phyloP scores from a whole-genome alignment of 2,329 filamentous ascomycete genomes.

The Pseudonectria foliicola region DNA sequence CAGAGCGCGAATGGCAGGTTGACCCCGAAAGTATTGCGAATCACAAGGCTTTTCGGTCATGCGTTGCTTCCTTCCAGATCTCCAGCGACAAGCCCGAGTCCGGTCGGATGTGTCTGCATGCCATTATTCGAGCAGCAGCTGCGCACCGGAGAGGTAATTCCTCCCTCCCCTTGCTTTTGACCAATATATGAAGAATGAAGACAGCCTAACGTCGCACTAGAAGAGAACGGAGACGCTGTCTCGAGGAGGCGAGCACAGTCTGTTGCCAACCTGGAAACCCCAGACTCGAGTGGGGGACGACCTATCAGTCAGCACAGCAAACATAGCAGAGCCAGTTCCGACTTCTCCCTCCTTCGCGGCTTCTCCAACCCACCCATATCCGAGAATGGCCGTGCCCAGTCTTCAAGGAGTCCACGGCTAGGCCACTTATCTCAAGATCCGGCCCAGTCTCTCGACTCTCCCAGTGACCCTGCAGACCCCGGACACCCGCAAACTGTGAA shows the following conservation, averaged over 20 bases:
- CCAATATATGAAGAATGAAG: no score
- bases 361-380: constrained; percentile 42
- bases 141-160: constrained; percentile 60
- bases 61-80: constrained; percentile 66
- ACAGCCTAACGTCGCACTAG: constrained; percentile 10
- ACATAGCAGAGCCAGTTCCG: constrained; percentile 65
- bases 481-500: constrained; percentile 35
- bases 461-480: constrained; percentile 13
- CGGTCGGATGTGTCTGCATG: constrained; percentile 67
- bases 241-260: constrained; percentile 53
- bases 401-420: constrained; percentile 26
- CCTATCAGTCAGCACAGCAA: constrained; percentile 56
- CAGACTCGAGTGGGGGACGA: constrained; percentile 41
- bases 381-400: constrained; percentile 25
- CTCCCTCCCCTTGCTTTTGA: constrained; percentile 1
- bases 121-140: constrained; percentile 67
- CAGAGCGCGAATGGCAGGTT: constrained; percentile 61
- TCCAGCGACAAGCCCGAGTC: constrained; percentile 64
- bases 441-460: constrained; percentile 4
- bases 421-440: constrained; percentile 16
- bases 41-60: constrained; percentile 59
- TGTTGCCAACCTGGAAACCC: constrained; percentile 53
- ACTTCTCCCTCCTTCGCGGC: constrained; percentile 54
- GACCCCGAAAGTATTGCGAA: constrained; percentile 57
- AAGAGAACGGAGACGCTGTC: constrained; percentile 36